Evolutionary conservation across 345 rosid genomes (phyloP), one percentile per base, ranked within the genome.

Genomic region (Rubroshorea leprosula): DNA sequence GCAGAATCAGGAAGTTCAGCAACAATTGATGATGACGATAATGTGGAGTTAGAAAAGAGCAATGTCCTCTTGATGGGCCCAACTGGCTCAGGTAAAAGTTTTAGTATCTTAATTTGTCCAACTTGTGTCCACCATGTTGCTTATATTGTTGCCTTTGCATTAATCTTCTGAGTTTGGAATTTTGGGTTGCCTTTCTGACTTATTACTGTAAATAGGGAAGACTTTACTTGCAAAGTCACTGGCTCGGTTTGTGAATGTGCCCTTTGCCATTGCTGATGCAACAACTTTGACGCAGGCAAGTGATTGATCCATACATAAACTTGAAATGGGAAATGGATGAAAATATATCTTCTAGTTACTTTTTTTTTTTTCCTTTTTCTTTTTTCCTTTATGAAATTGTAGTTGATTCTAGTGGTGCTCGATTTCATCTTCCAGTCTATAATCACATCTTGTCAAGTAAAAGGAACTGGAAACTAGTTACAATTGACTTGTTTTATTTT

Each of bases 21-120:
- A 24, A 55, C 73, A 63, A 44, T 74, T 67, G 89, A 83, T 77
- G 78, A 83, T 68, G 95, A 83, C 25, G 87, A 86, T 41, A 73
- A 79, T 23, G 96, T 92, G 19, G 98, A 89, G 68, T 74, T 92
- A 73, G 98, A 92, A 60, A 92, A 92, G 76, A 92, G 95, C 80
- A 92, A 89, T 69, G 96, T 89, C 38, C 95, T 92, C 49, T 61
- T 92, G 78, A 87, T 92, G 82, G 98, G 95, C 19, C 95, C 96
- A 44, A 92, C 98, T 62, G 98, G 96, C 61, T 92, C 98, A 35
- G 98, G 98, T 89, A 77, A 10, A 43, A 24, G 11, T 24, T 31
- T 41, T 49, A 21, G 20, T 39, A 49, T 8, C 25, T 38, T 61
- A 48, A 44, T 60, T 51, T 29, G n/a, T n/a, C n/a, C n/a, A n/a